phyloP scores from a whole-genome alignment of 2,329 filamentous ascomycete genomes.

The Onygenales sp. region DNA sequence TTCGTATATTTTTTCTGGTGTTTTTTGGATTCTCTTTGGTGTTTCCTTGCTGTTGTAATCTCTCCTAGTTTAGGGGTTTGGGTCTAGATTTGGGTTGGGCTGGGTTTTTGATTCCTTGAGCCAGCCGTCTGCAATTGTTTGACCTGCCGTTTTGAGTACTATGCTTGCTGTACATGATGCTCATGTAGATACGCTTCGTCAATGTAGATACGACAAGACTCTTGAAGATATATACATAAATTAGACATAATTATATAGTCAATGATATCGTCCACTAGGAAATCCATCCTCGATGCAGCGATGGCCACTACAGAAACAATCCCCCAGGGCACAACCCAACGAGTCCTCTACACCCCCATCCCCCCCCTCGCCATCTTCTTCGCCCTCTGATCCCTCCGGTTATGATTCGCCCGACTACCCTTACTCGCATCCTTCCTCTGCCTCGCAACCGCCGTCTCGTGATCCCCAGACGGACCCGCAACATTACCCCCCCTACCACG shows the following conservation, averaged over 20 bases:
- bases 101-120: not conserved
- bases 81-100: not conserved
- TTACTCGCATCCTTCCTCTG: constrained; percentile 76
- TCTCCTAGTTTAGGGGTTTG: not conserved
- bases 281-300: too few species aligned
- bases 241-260: too few species aligned
- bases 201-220: too few species aligned
- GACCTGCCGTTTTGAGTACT: too few species aligned
- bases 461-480: constrained; percentile 44
- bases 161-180: too few species aligned
- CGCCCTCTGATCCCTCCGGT: constrained; percentile 61
- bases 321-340: not conserved
- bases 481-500: constrained; percentile 44
- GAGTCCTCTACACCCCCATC: constrained; percentile 21
- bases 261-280: too few species aligned
- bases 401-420: constrained; percentile 74
- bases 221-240: too few species aligned
- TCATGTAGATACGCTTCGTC: too few species aligned
- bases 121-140: not conserved
- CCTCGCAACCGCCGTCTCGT: constrained; percentile 60
- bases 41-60: not conserved
- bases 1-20: not conserved
- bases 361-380: constrained; percentile 54
- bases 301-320: too few species aligned
- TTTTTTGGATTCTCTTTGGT: not conserved